Conservation (phyloP, 106 monocot species). For the Dioscorea zingiberensis region DNA sequence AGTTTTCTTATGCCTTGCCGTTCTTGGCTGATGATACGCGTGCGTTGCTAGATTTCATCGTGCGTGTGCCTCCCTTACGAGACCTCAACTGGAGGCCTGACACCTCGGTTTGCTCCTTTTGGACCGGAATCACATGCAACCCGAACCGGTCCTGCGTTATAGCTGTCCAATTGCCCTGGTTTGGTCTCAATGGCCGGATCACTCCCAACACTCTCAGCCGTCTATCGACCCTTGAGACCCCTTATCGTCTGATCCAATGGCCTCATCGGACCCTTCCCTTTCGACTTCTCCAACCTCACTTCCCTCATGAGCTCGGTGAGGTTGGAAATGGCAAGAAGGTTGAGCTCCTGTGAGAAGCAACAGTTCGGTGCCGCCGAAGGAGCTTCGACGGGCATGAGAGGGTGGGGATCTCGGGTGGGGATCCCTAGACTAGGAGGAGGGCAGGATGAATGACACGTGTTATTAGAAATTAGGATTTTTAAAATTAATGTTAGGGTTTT, state of each 20-base stretch:
- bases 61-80: conserved; percentile 14
- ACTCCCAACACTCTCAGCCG: conserved; percentile 63
- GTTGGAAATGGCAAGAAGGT: too few species aligned
- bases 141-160: conserved; percentile 37
- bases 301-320: conserved; percentile 51
- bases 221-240: conserved; percentile 44
- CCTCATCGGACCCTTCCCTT: conserved; percentile 56
- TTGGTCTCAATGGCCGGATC: conserved; percentile 52
- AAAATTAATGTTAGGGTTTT: too few species aligned
- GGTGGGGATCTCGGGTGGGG: too few species aligned
- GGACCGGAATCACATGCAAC: conserved; percentile 71
- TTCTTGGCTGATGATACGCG: conserved; percentile 49
- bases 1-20: too few species aligned
- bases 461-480: too few species aligned
- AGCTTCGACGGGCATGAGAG: too few species aligned
- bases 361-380: too few species aligned
- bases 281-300: conserved; percentile 48
- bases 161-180: conserved; percentile 51
- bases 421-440: too few species aligned
- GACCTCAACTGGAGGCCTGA: conserved; percentile 48
- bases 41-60: conserved; percentile 67
- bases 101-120: conserved; percentile 35
- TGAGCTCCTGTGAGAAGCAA: too few species aligned
- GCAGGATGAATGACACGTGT: too few species aligned
- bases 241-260: conserved; percentile 68